A percentile compares a stretch with the other conserved stretches of the same genome.
These are phyloP conservation scores for Monosporascus sp. DNA, from an alignment of 2,329 filamentous ascomycete genomes.

Conservation along the genomic window DNA sequence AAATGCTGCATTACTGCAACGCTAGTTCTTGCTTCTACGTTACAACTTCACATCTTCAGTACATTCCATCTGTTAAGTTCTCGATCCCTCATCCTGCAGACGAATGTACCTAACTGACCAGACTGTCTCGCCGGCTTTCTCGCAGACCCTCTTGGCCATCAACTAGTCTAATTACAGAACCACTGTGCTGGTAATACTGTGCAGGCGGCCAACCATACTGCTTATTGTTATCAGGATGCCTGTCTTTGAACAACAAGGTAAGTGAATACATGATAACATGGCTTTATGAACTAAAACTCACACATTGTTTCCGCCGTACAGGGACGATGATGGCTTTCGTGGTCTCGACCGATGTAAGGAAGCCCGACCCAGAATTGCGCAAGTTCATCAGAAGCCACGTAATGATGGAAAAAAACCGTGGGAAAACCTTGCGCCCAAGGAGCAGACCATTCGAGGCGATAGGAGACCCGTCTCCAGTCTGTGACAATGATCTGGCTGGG, in stretches of 20 bases:
- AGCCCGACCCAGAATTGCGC: conserved; percentile 24
- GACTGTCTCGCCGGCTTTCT: neutral
- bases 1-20: too few species aligned
- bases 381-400: conserved; percentile 36
- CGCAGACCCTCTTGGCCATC: too few species aligned
- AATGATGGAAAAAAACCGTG: conserved; percentile 37
- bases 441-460: neutral
- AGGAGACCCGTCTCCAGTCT: conserved; percentile 5
- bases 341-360: conserved; percentile 21
- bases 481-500: neutral
- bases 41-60: too few species aligned
- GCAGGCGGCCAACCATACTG: neutral
- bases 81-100: too few species aligned
- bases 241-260: conserved; percentile 1
- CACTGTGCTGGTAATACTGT: neutral
- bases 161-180: neutral
- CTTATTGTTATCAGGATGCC: neutral
- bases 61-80: too few species aligned
- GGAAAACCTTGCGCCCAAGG: conserved; percentile 15
- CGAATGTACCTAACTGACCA: too few species aligned
- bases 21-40: too few species aligned
- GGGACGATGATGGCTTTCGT: conserved; percentile 22
- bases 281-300: neutral
- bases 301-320: neutral
- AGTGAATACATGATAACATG: neutral